Base-by-base conservation (phyloP, 176 grass and related monocot genomes). In the Aegilops sharonensis region DNA sequence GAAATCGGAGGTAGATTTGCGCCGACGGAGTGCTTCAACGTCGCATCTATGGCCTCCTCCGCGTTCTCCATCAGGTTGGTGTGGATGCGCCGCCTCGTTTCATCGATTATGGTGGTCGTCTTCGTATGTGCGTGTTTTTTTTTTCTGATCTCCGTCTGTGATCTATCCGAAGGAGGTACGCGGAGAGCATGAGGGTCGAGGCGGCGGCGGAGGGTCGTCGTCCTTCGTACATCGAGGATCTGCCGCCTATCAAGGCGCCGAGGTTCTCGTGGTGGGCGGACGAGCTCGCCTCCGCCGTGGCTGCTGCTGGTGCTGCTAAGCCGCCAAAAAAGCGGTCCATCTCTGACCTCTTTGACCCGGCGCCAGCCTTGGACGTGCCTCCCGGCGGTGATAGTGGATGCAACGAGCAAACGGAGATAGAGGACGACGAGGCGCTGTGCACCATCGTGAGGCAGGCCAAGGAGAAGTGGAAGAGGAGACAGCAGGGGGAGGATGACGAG, bases 271-370 rank as follows among this genome's bases (percentile, higher is more conserved):
- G 94, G 91, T 95, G 91, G 94, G 34, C 14, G 34, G 82, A 95
- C 45, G 91, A 88, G 56, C 68, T 93, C 5, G 86, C 67, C 7
- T 15, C 72, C 57, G 35, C 68, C 20, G 45, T 42, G 45, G 64
- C 65, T 11, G 61, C 67, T 17, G 43, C 4, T 2, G 35, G 3
- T 63, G 39, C 85, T 70, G 89, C 64, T 39, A 78, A 83, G 70
- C 37, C 85, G 34, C 87, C 78, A 42, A 95, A 95, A 79, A 91
- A 95, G 75, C 81, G 91, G 14, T 91, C 87, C 29, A 89, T 95
- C 67, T 66, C 80, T 0, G 89, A 95, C 72, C 91, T 95, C 59
- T 88, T 93, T 85, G 91, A 87, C 6, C 84, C 86, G 18, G 84
- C 79, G 27, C 89, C 94, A 7, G 64, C 63, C 17, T 69, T 83